phyloP scores from a whole-genome alignment of 345 rosid species.

The Citrus trifoliata region DNA sequence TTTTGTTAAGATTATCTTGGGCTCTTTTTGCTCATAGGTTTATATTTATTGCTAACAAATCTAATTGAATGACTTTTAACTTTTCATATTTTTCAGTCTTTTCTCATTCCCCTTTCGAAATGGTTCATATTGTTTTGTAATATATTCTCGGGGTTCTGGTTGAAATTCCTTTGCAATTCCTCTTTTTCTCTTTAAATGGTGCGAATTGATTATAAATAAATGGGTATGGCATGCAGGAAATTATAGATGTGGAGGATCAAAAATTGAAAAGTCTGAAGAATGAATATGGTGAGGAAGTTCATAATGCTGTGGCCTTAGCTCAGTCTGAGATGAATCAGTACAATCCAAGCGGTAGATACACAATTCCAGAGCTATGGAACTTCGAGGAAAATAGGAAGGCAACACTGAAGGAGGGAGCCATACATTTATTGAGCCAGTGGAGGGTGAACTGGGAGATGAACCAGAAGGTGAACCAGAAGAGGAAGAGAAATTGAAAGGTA shows the following conservation, averaged over 20 bases:
- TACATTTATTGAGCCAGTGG: slow-evolving; percentile 28
- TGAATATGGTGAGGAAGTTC: slow-evolving; percentile 34
- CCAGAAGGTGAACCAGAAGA: slow-evolving; percentile 24
- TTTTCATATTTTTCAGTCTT: background rate
- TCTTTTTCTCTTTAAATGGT: background rate
- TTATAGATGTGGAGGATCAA: slow-evolving; percentile 38
- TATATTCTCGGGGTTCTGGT: background rate
- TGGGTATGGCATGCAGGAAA: slow-evolving; percentile 21
- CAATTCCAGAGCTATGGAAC: slow-evolving; percentile 40
- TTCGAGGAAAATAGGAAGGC: slow-evolving; percentile 34
- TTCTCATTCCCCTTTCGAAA: background rate
- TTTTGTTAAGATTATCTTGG: background rate
- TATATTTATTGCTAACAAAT: too few species aligned
- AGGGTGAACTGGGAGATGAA: slow-evolving; percentile 24
- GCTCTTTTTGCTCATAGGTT: background rate
- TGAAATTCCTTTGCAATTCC: background rate
- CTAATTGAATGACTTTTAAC: too few species aligned
- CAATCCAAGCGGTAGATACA: slow-evolving; percentile 48
- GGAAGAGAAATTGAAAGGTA: background rate
- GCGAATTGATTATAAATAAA: background rate
- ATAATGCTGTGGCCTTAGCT: slow-evolving; percentile 33
- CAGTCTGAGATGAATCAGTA: slow-evolving; percentile 36
- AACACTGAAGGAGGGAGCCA: slow-evolving; percentile 33
- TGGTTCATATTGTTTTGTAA: background rate
- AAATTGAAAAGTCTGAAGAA: slow-evolving; percentile 31